Evolutionary conservation across 208 protist genomes (phyloP), one percentile per base, ranked within the genome.

Genomic region (Leptomonas pyrrhocoris): DNA sequence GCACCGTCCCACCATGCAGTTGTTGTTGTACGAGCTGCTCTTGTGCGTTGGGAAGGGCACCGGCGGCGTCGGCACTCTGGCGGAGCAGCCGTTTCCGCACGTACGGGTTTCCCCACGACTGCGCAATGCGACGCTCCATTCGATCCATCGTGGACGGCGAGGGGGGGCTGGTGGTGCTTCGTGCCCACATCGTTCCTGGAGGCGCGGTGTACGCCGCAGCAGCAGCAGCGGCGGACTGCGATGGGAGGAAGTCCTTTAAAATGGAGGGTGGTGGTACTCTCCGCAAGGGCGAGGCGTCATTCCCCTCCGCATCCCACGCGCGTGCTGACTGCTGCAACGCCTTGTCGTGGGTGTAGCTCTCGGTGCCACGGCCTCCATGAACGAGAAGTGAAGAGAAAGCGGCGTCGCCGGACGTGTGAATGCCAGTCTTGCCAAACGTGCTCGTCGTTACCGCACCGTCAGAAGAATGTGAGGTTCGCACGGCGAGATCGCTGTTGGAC

Each of bases 101-200:
- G 59, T 94, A 92, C 21, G 89, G 89, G 67, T 94, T 94, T 40
- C 80, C 81, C 89, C 89, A 94, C 46, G 81, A 83, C 48, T 59
- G 56, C 1, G 89, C 79, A n/a, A 92, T 77, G 42, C 80, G 73
- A 21, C 78, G 50, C 66, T 94, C 89, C 71, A 90, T 79, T 6
- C 60, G 72, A 6, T 86, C 77, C 71, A 84, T 59, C n/a, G 60
- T 19, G 16, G 71, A 49, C 25, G 64, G 45, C 16, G 51, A 53
- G 15, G 42, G 53, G n/a, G 55, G 36, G 36, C 46, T 54, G 11
- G 46, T 38, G 27, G 65, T 28, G 15, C 16, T 38, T 7, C 40
- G 31, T 28, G 12, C 53, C 18, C 16, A 31, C 54, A 25, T 5
- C 54, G 23, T 27, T 0, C 28, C 42, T 7, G 42, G 4, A 19